Conservation (phyloP, 164 flowering plant genomes). For the Vitis rotundifolia region DNA sequence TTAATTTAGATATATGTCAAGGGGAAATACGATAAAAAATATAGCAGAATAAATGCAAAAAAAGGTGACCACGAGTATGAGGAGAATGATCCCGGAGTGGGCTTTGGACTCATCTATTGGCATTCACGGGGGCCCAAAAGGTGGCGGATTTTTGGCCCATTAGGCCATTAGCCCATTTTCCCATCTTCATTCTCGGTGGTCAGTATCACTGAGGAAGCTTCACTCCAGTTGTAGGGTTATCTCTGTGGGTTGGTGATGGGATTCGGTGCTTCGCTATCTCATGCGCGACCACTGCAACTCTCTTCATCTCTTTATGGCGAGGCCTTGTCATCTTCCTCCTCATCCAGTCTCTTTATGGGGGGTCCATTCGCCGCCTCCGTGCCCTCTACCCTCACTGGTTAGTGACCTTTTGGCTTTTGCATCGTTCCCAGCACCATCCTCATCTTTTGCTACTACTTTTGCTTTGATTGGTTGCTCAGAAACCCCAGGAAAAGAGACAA, state of each 20-base stretch:
- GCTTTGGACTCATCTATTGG: too few relatives aligned
- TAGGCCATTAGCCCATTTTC: too few relatives aligned
- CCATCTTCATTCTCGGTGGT: neutral
- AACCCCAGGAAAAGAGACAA: neutral
- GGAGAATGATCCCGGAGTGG: too few relatives aligned
- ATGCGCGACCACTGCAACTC: conserved; percentile 25
- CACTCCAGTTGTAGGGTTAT: too few relatives aligned
- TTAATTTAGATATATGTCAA: too few relatives aligned
- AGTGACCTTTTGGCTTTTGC: neutral
- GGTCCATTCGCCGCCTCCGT: conserved; percentile 25
- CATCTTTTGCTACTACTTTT: neutral
- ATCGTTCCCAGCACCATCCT: too few relatives aligned
- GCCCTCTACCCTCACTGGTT: conserved; percentile 26
- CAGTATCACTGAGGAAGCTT: too few relatives aligned
- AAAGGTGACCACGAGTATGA: too few relatives aligned
- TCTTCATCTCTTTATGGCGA: conserved; percentile 33
- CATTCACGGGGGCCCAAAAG: too few relatives aligned
- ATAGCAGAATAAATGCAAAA: too few relatives aligned
- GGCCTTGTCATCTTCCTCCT: conserved; percentile 26
- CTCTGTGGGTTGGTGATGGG: conserved; percentile 23
- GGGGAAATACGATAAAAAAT: too few relatives aligned
- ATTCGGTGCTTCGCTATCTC: conserved; percentile 18
- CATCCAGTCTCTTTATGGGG: conserved; percentile 29
- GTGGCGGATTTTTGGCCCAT: too few relatives aligned
- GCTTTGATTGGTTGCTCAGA: conserved; percentile 3